A percentile compares a stretch with the other conserved stretches of the same genome.
phyloP scores from a whole-genome alignment of 768 basidiomycete genomes.

The Jaapia argillacea region DNA sequence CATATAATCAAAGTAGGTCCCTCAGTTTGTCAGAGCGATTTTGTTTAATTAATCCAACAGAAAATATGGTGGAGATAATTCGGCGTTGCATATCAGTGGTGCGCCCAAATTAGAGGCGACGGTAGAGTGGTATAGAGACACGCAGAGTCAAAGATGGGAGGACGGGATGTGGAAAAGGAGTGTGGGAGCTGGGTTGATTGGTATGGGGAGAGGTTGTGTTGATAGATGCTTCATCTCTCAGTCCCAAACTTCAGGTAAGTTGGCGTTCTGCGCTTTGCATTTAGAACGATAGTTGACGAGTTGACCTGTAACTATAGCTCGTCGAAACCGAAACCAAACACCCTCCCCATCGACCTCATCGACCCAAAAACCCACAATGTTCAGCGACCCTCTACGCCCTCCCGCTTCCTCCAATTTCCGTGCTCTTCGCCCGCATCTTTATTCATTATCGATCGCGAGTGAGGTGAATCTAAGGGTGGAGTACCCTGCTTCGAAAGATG shows the following conservation, averaged over 20 bases:
- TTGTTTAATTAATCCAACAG: too few species aligned
- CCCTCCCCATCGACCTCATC: slow-evolving; percentile 74
- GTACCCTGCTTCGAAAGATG: slow-evolving; percentile 30
- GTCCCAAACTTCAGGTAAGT: slow-evolving; percentile 52
- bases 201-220: slow-evolving; percentile 42
- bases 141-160: slow-evolving; percentile 46
- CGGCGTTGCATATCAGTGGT: slow-evolving; percentile 70
- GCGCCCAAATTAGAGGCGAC: slow-evolving; percentile 80
- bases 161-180: slow-evolving; percentile 36
- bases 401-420: slow-evolving; percentile 58
- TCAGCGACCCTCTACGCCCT: slow-evolving; percentile 74
- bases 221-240: slow-evolving; percentile 43
- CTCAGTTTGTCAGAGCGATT: too few species aligned
- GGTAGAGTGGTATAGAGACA: slow-evolving; percentile 56
- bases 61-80: slow-evolving; percentile 57
- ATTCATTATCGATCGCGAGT: slow-evolving; percentile 36
- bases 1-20: too few species aligned
- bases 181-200: slow-evolving; percentile 55
- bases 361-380: slow-evolving; percentile 37
- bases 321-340: slow-evolving; percentile 33
- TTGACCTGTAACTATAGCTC: too few species aligned
- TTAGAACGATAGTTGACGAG: slow-evolving; percentile 2
- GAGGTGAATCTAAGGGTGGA: slow-evolving; percentile 39
- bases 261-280: neutral
- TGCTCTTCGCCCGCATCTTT: slow-evolving; percentile 57